Conservation (phyloP, 2,329 filamentous ascomycete species). For the Setomelanomma holmii region DNA sequence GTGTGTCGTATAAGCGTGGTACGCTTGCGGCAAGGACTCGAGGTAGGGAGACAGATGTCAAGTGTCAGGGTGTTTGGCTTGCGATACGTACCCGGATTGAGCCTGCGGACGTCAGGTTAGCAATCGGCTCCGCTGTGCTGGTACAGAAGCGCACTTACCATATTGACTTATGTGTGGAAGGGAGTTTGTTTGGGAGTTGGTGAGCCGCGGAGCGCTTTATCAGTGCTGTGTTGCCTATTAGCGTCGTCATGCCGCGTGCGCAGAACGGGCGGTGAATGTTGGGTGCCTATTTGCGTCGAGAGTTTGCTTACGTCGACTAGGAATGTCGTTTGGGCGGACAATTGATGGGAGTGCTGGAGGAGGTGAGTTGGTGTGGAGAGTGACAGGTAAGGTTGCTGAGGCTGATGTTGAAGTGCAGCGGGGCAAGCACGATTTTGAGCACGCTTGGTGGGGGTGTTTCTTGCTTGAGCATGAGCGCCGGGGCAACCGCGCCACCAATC, state of each 20-base stretch:
- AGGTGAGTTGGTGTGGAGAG: conserved; percentile 27
- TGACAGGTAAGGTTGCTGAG: conserved; percentile 28
- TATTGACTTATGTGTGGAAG: conserved; percentile 37
- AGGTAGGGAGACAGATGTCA: conserved; percentile 11
- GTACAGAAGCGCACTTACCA: conserved; percentile 37
- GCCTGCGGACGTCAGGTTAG: conserved; percentile 41
- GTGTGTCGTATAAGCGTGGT: neutral
- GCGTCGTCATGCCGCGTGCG: conserved; percentile 42
- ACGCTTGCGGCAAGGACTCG: conserved; percentile 5
- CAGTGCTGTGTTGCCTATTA: conserved; percentile 45
- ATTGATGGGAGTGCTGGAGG: conserved; percentile 20
- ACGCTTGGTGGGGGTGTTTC: conserved; percentile 26
- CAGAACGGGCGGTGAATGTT: conserved; percentile 6
- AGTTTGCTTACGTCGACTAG: conserved; percentile 36
- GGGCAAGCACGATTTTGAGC: conserved; percentile 22
- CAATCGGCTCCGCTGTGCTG: neutral
- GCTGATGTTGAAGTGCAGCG: conserved; percentile 22
- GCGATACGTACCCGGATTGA: conserved; percentile 53
- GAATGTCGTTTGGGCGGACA: conserved; percentile 25
- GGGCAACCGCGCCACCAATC: conserved; percentile 26
- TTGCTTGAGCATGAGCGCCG: conserved; percentile 24
- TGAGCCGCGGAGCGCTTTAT: conserved; percentile 42
- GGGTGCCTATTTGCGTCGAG: conserved; percentile 23
- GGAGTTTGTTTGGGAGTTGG: conserved; percentile 22
- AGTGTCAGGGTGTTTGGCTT: conserved; percentile 19